Evolutionary conservation across 2,329 filamentous ascomycete species (phyloP), one percentile per base, ranked within the genome.

Genomic region (Botrytis tulipae): DNA sequence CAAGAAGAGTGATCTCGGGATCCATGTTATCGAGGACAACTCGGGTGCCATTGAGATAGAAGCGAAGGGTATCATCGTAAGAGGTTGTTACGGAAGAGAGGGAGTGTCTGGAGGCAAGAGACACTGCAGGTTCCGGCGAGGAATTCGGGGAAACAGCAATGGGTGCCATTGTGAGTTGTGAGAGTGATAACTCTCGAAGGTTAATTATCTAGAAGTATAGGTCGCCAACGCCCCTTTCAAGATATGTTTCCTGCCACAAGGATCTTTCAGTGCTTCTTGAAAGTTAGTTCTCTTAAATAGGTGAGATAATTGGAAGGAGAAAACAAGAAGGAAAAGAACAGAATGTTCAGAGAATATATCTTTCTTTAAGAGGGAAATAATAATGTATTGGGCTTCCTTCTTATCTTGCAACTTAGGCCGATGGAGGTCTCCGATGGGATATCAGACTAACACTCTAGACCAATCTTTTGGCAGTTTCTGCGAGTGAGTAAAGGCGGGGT

Each of bases 1-100:
- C 95, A 10, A 99, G 86, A 46, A 99, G 86, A 0, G 96, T 99
- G 66, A 95, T 87, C 81, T 98, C 95, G 0, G 96, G 96, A 80
- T 98, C 95, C 70, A 96, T 90, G 20, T 93, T 88, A 77, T 98
- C 95, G 25, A 99, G 85, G 1, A 92, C 89, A 25, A 98, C 92
- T 77, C 91, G 93, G 3, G 95, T 97, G 76, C 96, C 96, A 82
- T 99, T 99, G 70, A 99, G 89, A 82, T 94, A 98, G 85, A 98
- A 98, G 29, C 92, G 88, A 74, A 98, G 86, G 1, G 93, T 95
- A 82, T 98, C 94, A 80, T 97, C 92, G 82, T 93, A 98, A 65
- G 87, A 83, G 71, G 91, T 90, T 1, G 93, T 96, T 69, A 98
- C 83, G 29, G 89, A 84, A 61, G 86, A 83, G 54, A 93, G 84